Percentiles rank a stretch among this genome's conserved stretches.
Conservation (phyloP, 306 rosid genomes). For the Citrullus colocynthis region DNA sequence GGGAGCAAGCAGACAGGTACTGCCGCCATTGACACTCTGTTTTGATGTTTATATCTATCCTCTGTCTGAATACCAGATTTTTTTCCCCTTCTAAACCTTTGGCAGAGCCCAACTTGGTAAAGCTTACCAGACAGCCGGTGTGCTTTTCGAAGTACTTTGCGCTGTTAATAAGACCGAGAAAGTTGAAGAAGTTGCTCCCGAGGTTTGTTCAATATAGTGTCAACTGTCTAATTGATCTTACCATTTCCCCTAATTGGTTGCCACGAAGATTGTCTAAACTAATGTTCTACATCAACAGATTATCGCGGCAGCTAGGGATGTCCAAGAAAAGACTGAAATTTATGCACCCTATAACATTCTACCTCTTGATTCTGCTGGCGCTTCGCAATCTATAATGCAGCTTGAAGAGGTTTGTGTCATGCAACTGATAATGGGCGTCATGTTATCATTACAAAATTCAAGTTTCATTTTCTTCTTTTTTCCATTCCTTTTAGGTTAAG, state of each 20-base stretch:
- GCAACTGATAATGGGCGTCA: background rate
- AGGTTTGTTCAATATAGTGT: slow-evolving; percentile 39
- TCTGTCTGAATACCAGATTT: background rate
- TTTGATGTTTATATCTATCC: background rate
- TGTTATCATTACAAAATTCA: background rate
- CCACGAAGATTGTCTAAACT: background rate
- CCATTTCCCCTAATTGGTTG: background rate
- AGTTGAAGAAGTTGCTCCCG: slow-evolving; percentile 98
- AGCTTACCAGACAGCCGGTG: slow-evolving; percentile 89
- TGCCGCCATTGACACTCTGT: background rate
- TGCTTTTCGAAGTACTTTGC: slow-evolving; percentile 94
- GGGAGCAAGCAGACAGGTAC: slow-evolving; percentile 86
- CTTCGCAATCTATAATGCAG: slow-evolving; percentile 91
- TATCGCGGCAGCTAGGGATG: slow-evolving; percentile 96
- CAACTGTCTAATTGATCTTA: slow-evolving; percentile 1
- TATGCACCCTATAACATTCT: slow-evolving; percentile 90
- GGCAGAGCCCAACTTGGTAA: slow-evolving; percentile 89
- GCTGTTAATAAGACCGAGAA: slow-evolving; percentile 94
- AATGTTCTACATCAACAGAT: slow-evolving; percentile 37
- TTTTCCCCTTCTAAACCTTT: slow-evolving; percentile 7
- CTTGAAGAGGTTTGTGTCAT: slow-evolving; percentile 66
- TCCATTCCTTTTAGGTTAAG: slow-evolving; percentile 44
- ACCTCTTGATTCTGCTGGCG: slow-evolving; percentile 93
- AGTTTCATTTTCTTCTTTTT: slow-evolving; percentile 13
- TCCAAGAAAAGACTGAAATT: slow-evolving; percentile 86